phyloP scores from a whole-genome alignment of 129 eudicot species.

The Helianthus tuberosus region DNA sequence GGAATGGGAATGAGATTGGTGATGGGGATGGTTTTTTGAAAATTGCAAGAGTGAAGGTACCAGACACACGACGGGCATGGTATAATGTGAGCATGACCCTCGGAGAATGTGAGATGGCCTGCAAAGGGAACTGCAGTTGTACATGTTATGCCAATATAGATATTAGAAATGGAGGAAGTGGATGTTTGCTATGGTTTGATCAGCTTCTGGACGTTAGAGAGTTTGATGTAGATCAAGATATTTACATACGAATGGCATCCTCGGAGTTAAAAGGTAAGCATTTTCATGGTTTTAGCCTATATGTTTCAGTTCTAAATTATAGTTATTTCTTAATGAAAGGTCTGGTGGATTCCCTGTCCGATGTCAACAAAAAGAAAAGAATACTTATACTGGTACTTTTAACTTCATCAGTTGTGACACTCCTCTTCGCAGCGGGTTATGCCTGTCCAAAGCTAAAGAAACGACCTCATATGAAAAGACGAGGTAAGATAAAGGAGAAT shows the following conservation, averaged over 20 bases:
- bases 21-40: slow-evolving; percentile 38
- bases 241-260: slow-evolving; percentile 30
- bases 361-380: background rate
- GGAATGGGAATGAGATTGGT: background rate
- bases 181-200: slow-evolving; percentile 43
- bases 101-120: slow-evolving; percentile 30
- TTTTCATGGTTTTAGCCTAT: background rate
- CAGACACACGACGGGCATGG: slow-evolving; percentile 33
- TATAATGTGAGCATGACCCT: slow-evolving; percentile 35
- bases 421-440: slow-evolving; percentile 4
- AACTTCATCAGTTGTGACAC: background rate
- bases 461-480: background rate
- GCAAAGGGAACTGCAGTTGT: slow-evolving; percentile 38
- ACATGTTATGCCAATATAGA: slow-evolving; percentile 37
- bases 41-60: slow-evolving; percentile 26
- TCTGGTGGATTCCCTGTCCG: background rate
- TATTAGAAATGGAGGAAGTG: slow-evolving; percentile 31
- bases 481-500: slow-evolving; percentile 6
- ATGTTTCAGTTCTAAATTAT: background rate
- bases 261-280: slow-evolving; percentile 22
- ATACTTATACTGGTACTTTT: background rate
- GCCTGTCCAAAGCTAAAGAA: background rate
- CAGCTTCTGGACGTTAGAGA: slow-evolving; percentile 30
- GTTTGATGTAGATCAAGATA: slow-evolving; percentile 18
- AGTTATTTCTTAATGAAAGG: background rate